phyloP scores from a whole-genome alignment of 1,139 yeast species.

The Sugiyamaella novakii region DNA sequence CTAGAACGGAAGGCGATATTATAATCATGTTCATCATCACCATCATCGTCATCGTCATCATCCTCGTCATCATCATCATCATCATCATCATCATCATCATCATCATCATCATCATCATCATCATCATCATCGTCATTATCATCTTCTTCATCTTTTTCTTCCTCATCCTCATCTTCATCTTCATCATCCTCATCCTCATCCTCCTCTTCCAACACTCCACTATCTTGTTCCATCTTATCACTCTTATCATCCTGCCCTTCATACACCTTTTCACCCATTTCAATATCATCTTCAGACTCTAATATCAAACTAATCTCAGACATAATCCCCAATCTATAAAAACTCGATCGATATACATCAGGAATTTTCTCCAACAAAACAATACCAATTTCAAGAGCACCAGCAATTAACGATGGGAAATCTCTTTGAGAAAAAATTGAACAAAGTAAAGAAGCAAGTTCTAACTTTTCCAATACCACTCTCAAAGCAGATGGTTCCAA shows the following conservation, averaged over 20 bases:
- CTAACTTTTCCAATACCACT: constrained; percentile 35
- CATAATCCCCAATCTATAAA: constrained; percentile 74
- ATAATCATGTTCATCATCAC: constrained; percentile 32
- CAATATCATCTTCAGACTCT: constrained; percentile 4
- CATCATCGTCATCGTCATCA: constrained; percentile 27
- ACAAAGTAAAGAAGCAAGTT: constrained; percentile 53
- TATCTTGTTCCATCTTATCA: constrained; percentile 32
- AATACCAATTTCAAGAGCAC: constrained; percentile 56
- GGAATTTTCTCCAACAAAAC: constrained; percentile 52
- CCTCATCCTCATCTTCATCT: constrained; percentile 27
- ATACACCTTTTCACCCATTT: constrained; percentile 27
- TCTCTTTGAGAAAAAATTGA: constrained; percentile 66
- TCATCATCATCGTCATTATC: constrained; percentile 31
- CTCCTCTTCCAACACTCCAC: constrained; percentile 22
- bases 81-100: constrained; percentile 29
- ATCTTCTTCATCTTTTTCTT: constrained; percentile 30
- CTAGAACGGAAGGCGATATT: constrained; percentile 21
- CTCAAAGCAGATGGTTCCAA: constrained; percentile 32
- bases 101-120: constrained; percentile 30
- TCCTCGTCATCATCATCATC: constrained; percentile 22
- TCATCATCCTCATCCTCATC: constrained; percentile 26
- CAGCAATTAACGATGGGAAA: constrained; percentile 48
- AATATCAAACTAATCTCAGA: constrained; percentile 48
- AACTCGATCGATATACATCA: constrained; percentile 48
- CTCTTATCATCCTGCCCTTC: constrained; percentile 25